These are phyloP conservation scores for Rubia peregrina DNA, from an alignment of 305 asterid genomes.

Conservation along the genomic window DNA sequence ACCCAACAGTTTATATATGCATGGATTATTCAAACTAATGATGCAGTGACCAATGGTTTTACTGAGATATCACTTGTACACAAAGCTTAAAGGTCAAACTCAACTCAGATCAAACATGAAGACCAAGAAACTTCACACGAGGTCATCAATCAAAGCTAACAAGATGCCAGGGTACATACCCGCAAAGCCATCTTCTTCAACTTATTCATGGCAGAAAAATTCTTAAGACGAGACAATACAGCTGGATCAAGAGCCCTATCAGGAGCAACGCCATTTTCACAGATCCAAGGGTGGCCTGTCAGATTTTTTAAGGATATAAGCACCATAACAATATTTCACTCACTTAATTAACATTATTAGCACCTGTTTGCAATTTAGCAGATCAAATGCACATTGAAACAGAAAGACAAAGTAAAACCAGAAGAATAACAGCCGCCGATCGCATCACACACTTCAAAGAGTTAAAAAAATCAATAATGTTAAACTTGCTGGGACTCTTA, in stretches of 20 bases:
- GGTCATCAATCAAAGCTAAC: not conserved
- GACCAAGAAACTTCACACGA: not conserved
- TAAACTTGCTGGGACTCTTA: not conserved
- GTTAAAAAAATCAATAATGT: not conserved
- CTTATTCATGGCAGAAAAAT: slow-evolving; percentile 77
- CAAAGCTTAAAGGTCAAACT: not conserved
- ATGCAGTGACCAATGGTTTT: not conserved
- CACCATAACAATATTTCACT: slow-evolving; percentile 12
- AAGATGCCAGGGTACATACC: slow-evolving; percentile 32
- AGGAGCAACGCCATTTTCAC: slow-evolving; percentile 84
- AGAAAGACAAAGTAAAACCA: not conserved
- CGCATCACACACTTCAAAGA: slow-evolving; percentile 5
- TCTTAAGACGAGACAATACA: slow-evolving; percentile 76
- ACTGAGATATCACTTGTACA: not conserved
- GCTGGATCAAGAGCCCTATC: slow-evolving; percentile 74
- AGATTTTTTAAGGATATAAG: slow-evolving; percentile 11
- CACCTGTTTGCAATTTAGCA: not conserved
- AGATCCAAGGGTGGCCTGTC: slow-evolving; percentile 78
- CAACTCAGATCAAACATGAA: not conserved
- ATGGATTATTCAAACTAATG: not conserved
- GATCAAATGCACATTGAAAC: not conserved
- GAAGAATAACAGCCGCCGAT: not conserved
- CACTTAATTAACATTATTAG: not conserved
- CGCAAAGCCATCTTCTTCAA: slow-evolving; percentile 86
- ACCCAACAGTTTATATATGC: not conserved